Conservation (phyloP, 345 rosid genomes). For the Brassica nigra region DNA sequence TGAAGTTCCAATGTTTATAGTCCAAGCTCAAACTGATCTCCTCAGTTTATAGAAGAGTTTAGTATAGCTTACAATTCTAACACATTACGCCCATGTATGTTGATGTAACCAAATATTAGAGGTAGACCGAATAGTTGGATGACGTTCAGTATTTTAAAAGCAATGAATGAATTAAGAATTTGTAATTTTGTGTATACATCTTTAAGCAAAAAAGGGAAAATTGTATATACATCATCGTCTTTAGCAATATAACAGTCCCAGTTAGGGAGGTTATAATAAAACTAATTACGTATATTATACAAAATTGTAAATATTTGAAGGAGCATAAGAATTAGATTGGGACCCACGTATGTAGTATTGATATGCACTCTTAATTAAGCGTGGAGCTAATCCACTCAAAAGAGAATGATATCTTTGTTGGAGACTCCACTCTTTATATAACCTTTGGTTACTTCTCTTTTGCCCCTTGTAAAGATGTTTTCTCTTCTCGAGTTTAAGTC, state of each 20-base stretch:
- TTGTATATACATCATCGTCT: background rate
- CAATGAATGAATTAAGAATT: too few relatives aligned
- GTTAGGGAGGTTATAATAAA: background rate
- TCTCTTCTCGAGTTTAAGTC: conserved; percentile 9
- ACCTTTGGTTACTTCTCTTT: conserved; percentile 23
- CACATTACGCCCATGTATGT: background rate
- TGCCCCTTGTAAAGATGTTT: background rate
- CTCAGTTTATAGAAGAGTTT: background rate
- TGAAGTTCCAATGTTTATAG: background rate
- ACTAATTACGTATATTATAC: background rate
- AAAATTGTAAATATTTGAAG: background rate
- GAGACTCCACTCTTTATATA: conserved; percentile 41
- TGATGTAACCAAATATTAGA: background rate
- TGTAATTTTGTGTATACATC: background rate
- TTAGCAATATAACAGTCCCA: conserved; percentile 10
- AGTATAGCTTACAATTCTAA: background rate
- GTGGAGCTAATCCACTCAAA: conserved; percentile 48
- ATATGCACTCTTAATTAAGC: conserved; percentile 45
- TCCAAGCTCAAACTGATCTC: background rate
- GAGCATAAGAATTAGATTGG: conserved; percentile 21
- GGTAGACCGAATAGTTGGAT: background rate
- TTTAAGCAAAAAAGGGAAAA: too few relatives aligned
- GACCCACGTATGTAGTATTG: conserved; percentile 29
- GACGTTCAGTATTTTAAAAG: background rate
- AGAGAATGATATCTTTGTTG: conserved; percentile 42